Conservation (phyloP, 179 eudicot species). For the Sideroxylon spinosum region DNA sequence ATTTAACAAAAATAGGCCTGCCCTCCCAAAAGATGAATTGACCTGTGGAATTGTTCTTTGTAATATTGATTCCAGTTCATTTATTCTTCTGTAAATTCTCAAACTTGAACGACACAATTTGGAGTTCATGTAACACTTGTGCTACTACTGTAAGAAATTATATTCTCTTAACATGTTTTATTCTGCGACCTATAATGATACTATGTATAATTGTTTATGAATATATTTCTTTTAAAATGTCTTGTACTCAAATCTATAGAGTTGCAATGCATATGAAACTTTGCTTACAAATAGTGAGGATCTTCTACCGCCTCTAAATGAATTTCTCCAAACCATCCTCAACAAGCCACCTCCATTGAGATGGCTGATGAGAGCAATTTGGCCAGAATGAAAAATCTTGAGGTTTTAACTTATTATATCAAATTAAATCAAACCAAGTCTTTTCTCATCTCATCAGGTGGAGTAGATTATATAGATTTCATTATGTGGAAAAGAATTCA, state of each 20-base stretch:
- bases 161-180: not conserved
- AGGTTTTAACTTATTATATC: not conserved
- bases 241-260: too few species aligned
- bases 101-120: not conserved
- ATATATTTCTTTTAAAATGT: too few species aligned
- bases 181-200: not conserved
- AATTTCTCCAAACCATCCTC: too few species aligned
- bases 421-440: too few species aligned
- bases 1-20: not conserved
- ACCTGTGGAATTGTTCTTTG: constrained; percentile 5
- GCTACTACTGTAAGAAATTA: not conserved
- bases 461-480: too few species aligned
- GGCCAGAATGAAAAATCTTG: too few species aligned
- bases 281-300: not conserved
- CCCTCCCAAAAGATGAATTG: constrained; percentile 3
- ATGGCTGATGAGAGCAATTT: too few species aligned
- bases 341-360: too few species aligned
- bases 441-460: too few species aligned
- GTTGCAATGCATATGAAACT: not conserved
- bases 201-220: not conserved
- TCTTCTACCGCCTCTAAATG: too few species aligned
- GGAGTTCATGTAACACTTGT: not conserved
- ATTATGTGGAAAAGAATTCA: not conserved
- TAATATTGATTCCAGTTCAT: not conserved
- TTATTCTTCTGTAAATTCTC: constrained; percentile 17